phyloP scores from a whole-genome alignment of 1,284 basidiomycete genomes.

The Cutaneotrichosporon mucoides region DNA sequence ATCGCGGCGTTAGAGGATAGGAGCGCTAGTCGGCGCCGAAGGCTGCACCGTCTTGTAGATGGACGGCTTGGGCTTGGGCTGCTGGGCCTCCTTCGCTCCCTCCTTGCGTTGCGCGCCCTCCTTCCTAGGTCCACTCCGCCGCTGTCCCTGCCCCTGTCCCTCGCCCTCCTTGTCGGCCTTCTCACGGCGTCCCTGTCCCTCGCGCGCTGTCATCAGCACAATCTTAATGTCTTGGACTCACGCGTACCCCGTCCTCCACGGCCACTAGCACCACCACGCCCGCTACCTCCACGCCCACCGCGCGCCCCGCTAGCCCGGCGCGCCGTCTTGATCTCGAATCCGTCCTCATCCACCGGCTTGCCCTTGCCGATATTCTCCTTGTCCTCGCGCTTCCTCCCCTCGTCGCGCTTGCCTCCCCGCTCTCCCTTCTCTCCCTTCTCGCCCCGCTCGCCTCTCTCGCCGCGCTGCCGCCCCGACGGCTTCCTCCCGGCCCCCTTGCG shows the following conservation, averaged over 20 bases:
- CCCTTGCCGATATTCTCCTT: conserved; percentile 1
- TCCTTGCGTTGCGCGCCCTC: not conserved
- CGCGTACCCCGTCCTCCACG: conserved; percentile 5
- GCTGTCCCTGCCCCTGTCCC: too few species aligned
- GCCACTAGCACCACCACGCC: not conserved
- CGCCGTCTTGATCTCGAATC: conserved; percentile 36
- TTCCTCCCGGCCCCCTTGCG: too few species aligned
- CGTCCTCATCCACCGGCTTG: conserved; percentile 34
- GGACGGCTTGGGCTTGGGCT: conserved; percentile 22
- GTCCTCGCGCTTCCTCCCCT: not conserved
- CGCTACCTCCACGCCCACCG: conserved; percentile 12
- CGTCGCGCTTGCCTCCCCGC: not conserved
- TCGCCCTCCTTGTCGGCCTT: too few species aligned
- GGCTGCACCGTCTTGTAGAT: conserved; percentile 27
- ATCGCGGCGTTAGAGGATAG: conserved; percentile 10
- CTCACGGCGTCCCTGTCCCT: not conserved
- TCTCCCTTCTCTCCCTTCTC: conserved; percentile 1
- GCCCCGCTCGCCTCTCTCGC: too few species aligned
- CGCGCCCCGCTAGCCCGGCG: conserved; percentile 11
- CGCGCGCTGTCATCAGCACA: conserved; percentile 11
- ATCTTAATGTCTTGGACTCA: conserved; percentile 4
- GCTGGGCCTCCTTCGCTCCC: not conserved
- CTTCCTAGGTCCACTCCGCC: not conserved
- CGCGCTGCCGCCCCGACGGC: too few species aligned
- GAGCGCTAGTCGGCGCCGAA: conserved; percentile 11